Evolutionary conservation across 345 rosid genomes (phyloP), one percentile per base, ranked within the genome.

Genomic region (Arabidopsis thaliana): DNA sequence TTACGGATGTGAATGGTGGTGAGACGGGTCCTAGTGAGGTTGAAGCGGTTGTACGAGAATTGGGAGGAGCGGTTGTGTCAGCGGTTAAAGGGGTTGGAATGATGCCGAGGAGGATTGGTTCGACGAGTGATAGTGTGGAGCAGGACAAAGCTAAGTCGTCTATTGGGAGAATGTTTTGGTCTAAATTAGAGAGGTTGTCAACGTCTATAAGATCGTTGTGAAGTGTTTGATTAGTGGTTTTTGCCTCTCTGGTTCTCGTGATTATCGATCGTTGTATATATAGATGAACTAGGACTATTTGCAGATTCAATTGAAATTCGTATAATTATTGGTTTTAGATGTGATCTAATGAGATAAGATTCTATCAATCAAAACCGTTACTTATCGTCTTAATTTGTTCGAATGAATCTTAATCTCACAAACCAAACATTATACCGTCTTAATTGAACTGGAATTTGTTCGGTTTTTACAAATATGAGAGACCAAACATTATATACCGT

Each of bases 81-180:
- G 84, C 85, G 4, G 86, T 83, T 74, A 85, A 62, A 41, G 76
- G 86, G 34, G 79, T 79, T 2, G 77, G 81, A 12, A 51, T 59
- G 62, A n/a, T 20, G 28, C n/a, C 57, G 4, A 73, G 63, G 11
- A 63, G 51, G 53, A 50, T 82, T 51, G 77, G 85, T 12, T 58
- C 84, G 1, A 55, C 82, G 4, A 75, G 76, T 33, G 71, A 65
- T 9, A 38, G 25, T 8, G 70, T 77, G 60, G 77, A 70, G 63
- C 32, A 85, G 83, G 9, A 81, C 78, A 14, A 76, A 78, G 81
- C 82, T 1, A 82, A 62, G 65, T 59, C 78, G 52, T 89, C 97
- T 3, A 51, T 90, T 38, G 93, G 95, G 37, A 85, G 80, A 75
- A 46, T 90, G 52, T 37, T 94, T 30, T 90, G 97, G 99, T 84